phyloP scores from a whole-genome alignment of 306 rosid genomes.

The Cercis canadensis region DNA sequence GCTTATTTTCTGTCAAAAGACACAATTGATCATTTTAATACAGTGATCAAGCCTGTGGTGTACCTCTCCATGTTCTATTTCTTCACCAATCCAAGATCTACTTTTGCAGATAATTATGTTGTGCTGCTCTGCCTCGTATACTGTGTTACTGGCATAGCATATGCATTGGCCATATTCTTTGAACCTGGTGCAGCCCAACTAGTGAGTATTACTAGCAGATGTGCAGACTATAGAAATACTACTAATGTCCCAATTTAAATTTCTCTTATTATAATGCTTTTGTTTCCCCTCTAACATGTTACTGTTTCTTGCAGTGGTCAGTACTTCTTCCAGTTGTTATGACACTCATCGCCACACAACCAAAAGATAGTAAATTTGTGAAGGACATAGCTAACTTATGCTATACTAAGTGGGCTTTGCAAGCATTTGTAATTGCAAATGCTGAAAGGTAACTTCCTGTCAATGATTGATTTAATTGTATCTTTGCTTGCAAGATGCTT shows the following conservation, averaged over 20 bases:
- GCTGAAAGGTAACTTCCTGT: constrained; percentile 74
- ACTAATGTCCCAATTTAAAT: background rate
- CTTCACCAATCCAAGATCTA: constrained; percentile 90
- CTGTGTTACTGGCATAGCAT: constrained; percentile 95
- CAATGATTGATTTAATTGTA: background rate
- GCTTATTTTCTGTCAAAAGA: constrained; percentile 98
- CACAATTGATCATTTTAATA: constrained; percentile 83
- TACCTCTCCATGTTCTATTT: constrained; percentile 95
- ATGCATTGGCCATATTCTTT: constrained; percentile 76
- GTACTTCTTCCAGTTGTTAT: constrained; percentile 93
- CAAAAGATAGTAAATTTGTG: constrained; percentile 52
- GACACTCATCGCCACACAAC: constrained; percentile 83
- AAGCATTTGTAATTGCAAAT: constrained; percentile 83
- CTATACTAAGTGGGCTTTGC: constrained; percentile 95
- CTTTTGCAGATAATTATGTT: constrained; percentile 77
- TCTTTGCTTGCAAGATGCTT: constrained; percentile 8
- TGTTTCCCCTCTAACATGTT: constrained; percentile 28
- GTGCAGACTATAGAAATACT: background rate
- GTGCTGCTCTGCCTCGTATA: constrained; percentile 84
- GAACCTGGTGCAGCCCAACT: constrained; percentile 97
- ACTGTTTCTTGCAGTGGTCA: constrained; percentile 75
- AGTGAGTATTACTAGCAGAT: constrained; percentile 54
- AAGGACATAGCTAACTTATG: constrained; percentile 68
- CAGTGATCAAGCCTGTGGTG: constrained; percentile 80
- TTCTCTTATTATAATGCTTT: constrained; percentile 22